Base-by-base conservation (phyloP, 257 asterid species). In the Prunella vulgaris region DNA sequence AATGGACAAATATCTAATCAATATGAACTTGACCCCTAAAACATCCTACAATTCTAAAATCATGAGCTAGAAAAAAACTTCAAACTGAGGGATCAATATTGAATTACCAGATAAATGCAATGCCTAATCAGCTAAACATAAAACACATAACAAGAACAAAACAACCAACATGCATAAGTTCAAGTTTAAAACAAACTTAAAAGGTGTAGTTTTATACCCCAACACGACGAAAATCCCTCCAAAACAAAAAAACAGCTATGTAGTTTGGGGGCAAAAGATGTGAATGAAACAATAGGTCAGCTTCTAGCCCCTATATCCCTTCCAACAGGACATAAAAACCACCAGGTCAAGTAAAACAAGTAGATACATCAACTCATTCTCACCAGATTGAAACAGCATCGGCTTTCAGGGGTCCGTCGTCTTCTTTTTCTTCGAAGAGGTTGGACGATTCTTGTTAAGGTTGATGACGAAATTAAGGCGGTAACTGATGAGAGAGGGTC, bases 401-500 rank as follows among this genome's bases (percentile, higher is more conserved):
- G 28, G 12, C 73, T 64, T 68, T 71, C 37, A 27, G 22, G 59
- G 81, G 66, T 38, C 60, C 10, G 37, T 46, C 64, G 46, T 69
- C 66, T 70, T 87, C 51, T 63, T 77, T 67, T 66, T 76, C 62
- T 83, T 75, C 76, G n/a, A n/a, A 5, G 82, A 60, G 65, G 80
- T 38, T 27, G 77, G 54, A 66, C 79, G 51, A 63, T 82, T 64
- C 76, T 42, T 42, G 51, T 40, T 5, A 40, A 14, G 51, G 51
- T 46, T 15, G 21, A 1, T 17, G n/a, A 37, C 74, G 63, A 79
- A 85, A 24, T 77, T 56, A 37, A 88, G 96, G 67, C 82, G 78
- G 64, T 89, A 88, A 60, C 95, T 86, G 67, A 83, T 35, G 24
- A 92, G 97, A 1, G 96, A 74, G 10, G 86, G 86, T 33, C 97